phyloP scores from a whole-genome alignment of 805 yeast species.

The Tetrapisispora arboricola region DNA sequence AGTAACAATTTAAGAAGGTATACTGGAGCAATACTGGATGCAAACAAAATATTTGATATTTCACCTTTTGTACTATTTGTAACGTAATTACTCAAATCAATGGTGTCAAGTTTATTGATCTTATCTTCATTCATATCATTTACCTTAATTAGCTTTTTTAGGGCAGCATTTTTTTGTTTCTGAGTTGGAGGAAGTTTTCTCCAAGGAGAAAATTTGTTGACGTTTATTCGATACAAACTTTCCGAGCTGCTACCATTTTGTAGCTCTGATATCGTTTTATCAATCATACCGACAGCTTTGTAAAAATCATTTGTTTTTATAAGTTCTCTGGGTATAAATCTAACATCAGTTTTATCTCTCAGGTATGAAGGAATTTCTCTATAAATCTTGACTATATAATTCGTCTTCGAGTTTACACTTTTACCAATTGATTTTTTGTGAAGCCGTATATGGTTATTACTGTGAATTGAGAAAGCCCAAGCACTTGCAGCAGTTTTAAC shows the following conservation, averaged over 20 bases:
- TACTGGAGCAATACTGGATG: constrained; percentile 21
- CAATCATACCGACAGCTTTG: constrained; percentile 13
- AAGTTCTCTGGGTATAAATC: constrained; percentile 9
- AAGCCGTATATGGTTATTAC: constrained; percentile 15
- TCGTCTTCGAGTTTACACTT: constrained; percentile 1
- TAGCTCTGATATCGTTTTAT: constrained; percentile 15
- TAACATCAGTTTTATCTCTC: constrained; percentile 8
- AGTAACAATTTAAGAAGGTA: constrained; percentile 18
- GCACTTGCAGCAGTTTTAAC: constrained; percentile 22
- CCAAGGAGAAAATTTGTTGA: constrained; percentile 28
- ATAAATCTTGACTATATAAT: constrained; percentile 12
- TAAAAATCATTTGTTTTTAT: constrained; percentile 5
- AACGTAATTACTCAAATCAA: constrained; percentile 2
- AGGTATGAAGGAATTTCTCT: constrained; percentile 14
- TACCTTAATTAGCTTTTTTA: constrained; percentile 6
- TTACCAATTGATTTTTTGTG: constrained; percentile 16
- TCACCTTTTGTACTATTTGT: constrained; percentile 18
- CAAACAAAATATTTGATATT: constrained; percentile 22
- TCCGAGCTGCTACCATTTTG: constrained; percentile 4
- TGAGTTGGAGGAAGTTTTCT: constrained; percentile 21
- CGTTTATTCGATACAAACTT: constrained; percentile 1
- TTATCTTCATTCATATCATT: background rate
- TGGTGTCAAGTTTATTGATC: constrained; percentile 1
- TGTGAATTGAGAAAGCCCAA: constrained; percentile 27
- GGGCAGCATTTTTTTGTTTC: constrained; percentile 18